Evolutionary conservation across 1,284 basidiomycete genomes (phyloP).

Genomic region (Cystobasidiaceae sp.): DNA sequence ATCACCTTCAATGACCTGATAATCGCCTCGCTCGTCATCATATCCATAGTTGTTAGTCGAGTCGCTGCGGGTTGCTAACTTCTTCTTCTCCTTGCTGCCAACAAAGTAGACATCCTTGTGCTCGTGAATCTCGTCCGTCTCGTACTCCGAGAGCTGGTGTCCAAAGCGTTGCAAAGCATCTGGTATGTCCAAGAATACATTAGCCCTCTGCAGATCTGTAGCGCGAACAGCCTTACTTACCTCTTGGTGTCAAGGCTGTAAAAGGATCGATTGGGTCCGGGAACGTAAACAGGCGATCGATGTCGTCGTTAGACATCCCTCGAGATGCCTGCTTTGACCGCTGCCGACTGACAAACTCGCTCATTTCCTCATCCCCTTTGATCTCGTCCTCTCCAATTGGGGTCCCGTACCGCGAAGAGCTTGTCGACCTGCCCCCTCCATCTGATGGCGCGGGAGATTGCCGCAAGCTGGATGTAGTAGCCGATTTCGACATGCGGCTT

Average conservation of each 20-base stretch:
- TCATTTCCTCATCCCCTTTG: slow-evolving; percentile 93
- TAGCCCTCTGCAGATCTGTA: slow-evolving; percentile 52
- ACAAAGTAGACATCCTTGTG: slow-evolving; percentile 78
- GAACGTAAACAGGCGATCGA: slow-evolving; percentile 85
- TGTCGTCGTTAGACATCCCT: slow-evolving; percentile 71
- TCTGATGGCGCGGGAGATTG: slow-evolving; percentile 29
- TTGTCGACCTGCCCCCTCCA: slow-evolving; percentile 32
- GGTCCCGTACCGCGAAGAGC: slow-evolving; percentile 34
- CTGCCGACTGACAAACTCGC: slow-evolving; percentile 83
- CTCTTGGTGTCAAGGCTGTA: slow-evolving; percentile 62
- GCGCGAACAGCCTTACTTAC: slow-evolving; percentile 52
- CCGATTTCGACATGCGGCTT: slow-evolving; percentile 39
- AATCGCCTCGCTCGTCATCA: slow-evolving; percentile 98
- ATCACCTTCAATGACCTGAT: slow-evolving; percentile 81
- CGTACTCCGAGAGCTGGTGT: slow-evolving; percentile 56
- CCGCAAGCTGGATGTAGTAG: slow-evolving; percentile 32
- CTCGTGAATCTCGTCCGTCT: slow-evolving; percentile 85
- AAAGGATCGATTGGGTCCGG: slow-evolving; percentile 78
- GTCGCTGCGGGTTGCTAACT: slow-evolving; percentile 64
- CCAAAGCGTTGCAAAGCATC: slow-evolving; percentile 49
- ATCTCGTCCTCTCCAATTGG: slow-evolving; percentile 69
- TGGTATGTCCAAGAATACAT: slow-evolving; percentile 47
- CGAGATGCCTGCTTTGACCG: slow-evolving; percentile 79
- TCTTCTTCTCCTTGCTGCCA: slow-evolving; percentile 75
- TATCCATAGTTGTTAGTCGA: slow-evolving; percentile 88